Evolutionary conservation across 345 rosid genomes (phyloP).

Genomic region (Rhodamnia argentea): DNA sequence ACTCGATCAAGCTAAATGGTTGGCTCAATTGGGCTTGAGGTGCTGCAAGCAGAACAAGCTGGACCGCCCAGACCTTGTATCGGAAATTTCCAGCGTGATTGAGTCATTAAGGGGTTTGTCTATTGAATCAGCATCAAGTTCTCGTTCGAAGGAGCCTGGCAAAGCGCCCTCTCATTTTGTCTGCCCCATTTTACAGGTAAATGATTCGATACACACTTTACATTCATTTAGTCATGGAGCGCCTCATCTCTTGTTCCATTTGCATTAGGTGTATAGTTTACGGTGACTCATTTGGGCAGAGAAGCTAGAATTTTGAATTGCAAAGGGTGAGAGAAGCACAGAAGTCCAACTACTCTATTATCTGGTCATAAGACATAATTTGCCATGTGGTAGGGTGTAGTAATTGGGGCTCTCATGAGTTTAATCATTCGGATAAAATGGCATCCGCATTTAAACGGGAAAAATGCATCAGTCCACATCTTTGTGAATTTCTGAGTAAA

Average conservation of each 20-base stretch:
- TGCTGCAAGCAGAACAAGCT: constrained; percentile 45
- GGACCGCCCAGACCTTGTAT: constrained; percentile 46
- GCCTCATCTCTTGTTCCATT: not conserved
- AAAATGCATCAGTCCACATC: not conserved
- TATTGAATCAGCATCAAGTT: constrained; percentile 14
- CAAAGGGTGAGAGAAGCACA: not conserved
- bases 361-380: not conserved
- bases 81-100: constrained; percentile 40
- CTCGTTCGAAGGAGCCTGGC: constrained; percentile 28
- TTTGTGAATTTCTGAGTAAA: not conserved
- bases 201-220: not conserved
- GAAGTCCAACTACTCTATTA: not conserved
- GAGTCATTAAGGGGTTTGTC: constrained; percentile 38
- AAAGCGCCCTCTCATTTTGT: constrained; percentile 68
- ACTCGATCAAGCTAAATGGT: constrained; percentile 30
- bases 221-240: not conserved
- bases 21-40: constrained; percentile 56
- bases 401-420: not conserved
- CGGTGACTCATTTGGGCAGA: not conserved
- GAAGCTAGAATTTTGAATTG: not conserved
- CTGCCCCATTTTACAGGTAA: constrained; percentile 91
- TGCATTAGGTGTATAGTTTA: not conserved
- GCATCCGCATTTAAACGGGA: not conserved
- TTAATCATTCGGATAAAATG: not conserved
- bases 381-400: not conserved